Conservation (phyloP, 768 basidiomycete genomes). For the Pulveroboletus sp. region DNA sequence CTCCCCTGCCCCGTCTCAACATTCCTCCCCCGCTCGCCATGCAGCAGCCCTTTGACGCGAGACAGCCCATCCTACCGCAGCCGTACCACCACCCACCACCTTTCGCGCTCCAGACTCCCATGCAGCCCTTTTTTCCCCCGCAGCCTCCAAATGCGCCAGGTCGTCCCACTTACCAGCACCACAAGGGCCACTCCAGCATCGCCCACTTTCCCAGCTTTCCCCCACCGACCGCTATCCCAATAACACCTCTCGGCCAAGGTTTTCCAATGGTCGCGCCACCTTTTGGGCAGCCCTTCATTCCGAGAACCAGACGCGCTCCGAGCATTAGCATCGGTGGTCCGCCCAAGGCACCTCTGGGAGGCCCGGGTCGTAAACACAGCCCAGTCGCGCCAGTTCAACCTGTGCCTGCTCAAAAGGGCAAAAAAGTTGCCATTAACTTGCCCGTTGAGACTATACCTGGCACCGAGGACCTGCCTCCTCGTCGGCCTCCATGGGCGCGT, state of each 20-base stretch:
- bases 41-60: conserved; percentile 53
- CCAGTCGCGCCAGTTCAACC: conserved; percentile 47
- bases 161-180: conserved; percentile 50
- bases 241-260: conserved; percentile 58
- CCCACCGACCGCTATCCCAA: conserved; percentile 52
- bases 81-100: conserved; percentile 49
- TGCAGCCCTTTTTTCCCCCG: conserved; percentile 64
- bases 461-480: conserved; percentile 37
- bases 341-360: conserved; percentile 83
- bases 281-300: conserved; percentile 50
- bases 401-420: conserved; percentile 45
- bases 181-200: conserved; percentile 56
- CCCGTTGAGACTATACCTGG: conserved; percentile 60
- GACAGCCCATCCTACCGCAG: conserved; percentile 54
- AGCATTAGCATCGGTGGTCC: conserved; percentile 78
- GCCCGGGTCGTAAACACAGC: conserved; percentile 73
- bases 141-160: conserved; percentile 49
- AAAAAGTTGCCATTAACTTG: conserved; percentile 69
- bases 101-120: conserved; percentile 60
- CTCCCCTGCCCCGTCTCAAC: conserved; percentile 53
- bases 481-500: conserved; percentile 59
- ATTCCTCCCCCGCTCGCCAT: conserved; percentile 52
- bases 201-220: conserved; percentile 63
- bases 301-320: conserved; percentile 61
- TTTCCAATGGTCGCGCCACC: conserved; percentile 52